A percentile compares a stretch with the other conserved stretches of the same genome.
phyloP scores from a whole-genome alignment of 2,329 filamentous ascomycete genomes.

The Epichloe coenophiala region DNA sequence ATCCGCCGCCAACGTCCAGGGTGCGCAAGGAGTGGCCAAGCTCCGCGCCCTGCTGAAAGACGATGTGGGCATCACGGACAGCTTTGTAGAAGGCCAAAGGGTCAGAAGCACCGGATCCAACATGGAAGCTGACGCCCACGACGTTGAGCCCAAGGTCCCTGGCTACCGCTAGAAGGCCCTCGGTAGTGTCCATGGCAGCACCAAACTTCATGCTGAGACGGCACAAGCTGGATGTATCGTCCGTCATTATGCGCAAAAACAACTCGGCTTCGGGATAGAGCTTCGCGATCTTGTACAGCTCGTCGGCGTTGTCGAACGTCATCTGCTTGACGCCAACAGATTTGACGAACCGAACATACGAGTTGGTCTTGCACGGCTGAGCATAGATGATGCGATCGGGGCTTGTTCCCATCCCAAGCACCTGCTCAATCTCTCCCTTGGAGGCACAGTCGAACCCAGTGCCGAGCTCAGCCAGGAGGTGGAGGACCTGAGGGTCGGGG shows the following conservation, averaged over 20 bases:
- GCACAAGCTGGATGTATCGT: slow-evolving; percentile 89
- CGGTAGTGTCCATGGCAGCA: slow-evolving; percentile 71
- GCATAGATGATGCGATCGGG: slow-evolving; percentile 94
- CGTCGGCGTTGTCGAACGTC: slow-evolving; percentile 98
- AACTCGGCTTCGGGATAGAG: slow-evolving; percentile 82
- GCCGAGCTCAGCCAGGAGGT: slow-evolving; percentile 75
- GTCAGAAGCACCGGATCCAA: slow-evolving; percentile 90
- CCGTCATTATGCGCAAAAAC: slow-evolving; percentile 86
- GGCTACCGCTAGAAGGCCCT: slow-evolving; percentile 64
- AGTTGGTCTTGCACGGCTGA: slow-evolving; percentile 98
- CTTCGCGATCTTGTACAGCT: slow-evolving; percentile 94
- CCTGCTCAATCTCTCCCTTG: slow-evolving; percentile 91
- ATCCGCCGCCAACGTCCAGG: slow-evolving; percentile 88
- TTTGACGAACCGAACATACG: slow-evolving; percentile 84
- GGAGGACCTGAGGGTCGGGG: slow-evolving; percentile 78
- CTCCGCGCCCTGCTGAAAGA: slow-evolving; percentile 72
- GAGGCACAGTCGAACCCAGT: slow-evolving; percentile 97
- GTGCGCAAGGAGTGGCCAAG: slow-evolving; percentile 74
- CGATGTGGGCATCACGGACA: slow-evolving; percentile 72
- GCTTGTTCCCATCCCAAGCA: slow-evolving; percentile 69
- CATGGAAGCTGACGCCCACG: slow-evolving; percentile 93
- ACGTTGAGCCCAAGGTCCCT: slow-evolving; percentile 77
- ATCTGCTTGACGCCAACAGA: slow-evolving; percentile 84
- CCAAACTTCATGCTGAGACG: slow-evolving; percentile 96
- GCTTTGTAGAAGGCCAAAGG: slow-evolving; percentile 85